These are phyloP conservation scores for Kodamaea nitidulidarum DNA, from an alignment of 805 yeast species.

Conservation along the genomic window DNA sequence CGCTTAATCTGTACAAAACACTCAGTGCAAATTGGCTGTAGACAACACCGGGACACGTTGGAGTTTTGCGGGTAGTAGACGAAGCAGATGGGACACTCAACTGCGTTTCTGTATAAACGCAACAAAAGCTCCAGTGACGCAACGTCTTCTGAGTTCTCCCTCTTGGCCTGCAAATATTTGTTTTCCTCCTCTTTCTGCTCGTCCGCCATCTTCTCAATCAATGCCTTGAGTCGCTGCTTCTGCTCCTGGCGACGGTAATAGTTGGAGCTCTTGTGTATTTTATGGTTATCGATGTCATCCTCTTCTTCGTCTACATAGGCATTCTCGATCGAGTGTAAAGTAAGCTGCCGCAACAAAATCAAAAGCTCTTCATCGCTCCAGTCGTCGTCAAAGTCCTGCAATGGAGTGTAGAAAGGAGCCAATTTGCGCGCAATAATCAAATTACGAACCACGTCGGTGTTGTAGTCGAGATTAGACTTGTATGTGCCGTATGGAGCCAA, in stretches of 20 bases:
- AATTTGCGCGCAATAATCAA: slow-evolving; percentile 65
- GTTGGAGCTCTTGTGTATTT: slow-evolving; percentile 46
- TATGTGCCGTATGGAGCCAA: slow-evolving; percentile 91
- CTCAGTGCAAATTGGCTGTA: slow-evolving; percentile 91
- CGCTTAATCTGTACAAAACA: slow-evolving; percentile 96
- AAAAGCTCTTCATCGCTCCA: slow-evolving; percentile 71
- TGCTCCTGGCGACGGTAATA: slow-evolving; percentile 47
- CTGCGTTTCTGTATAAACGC: slow-evolving; percentile 59
- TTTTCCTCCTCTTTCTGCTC: slow-evolving; percentile 33
- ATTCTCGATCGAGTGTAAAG: slow-evolving; percentile 54
- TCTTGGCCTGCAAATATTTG: slow-evolving; percentile 27
- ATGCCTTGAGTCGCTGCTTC: slow-evolving; percentile 41
- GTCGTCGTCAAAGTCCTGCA: slow-evolving; percentile 67
- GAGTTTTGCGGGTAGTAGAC: slow-evolving; percentile 74
- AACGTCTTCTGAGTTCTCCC: slow-evolving; percentile 17
- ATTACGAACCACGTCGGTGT: slow-evolving; percentile 65
- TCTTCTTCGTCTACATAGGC: slow-evolving; percentile 49
- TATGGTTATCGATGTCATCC: slow-evolving; percentile 63
- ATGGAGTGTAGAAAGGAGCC: slow-evolving; percentile 89
- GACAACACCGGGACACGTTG: slow-evolving; percentile 83
- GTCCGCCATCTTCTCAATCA: slow-evolving; percentile 28
- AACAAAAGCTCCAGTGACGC: slow-evolving; percentile 48
- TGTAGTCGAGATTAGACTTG: slow-evolving; percentile 69
- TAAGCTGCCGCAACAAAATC: slow-evolving; percentile 44
- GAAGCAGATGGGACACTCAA: slow-evolving; percentile 94